Evolutionary conservation across 225 moss, liverwort and hornwort species (phyloP), one percentile per base, ranked within the genome.

Genomic region (Marchantia polymorpha): DNA sequence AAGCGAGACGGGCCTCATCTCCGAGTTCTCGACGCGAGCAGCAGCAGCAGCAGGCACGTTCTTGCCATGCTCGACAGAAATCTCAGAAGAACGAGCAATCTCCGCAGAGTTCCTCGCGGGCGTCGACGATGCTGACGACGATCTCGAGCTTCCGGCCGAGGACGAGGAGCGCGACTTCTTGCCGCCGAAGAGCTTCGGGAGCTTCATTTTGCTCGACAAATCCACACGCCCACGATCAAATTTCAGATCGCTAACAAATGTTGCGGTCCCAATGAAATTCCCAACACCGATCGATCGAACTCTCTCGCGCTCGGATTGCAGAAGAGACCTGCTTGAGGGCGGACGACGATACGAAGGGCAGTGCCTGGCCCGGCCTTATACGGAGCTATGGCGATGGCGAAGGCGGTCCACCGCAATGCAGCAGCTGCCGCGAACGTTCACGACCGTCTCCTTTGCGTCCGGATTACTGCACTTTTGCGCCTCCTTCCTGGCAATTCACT

Each of bases 161-260:
- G 77, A 60, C 7, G 77, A 77, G 6, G 52, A 55, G n/a, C 59
- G 77, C 14, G 60, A 77, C 16, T 63, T 77, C 77, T 63, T 63
- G 4, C 77, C n/a, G 22, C 30, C 50, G 55, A 77, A 77, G 26
- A 77, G 30, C 61, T 77, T 77, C 46, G 69, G 69, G 7, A 71
- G 47, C 71, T 71, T 71, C 71, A 71, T 71, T 0, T 12, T 65
- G 65, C 0, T 65, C 61, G 23, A n/a, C 3, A 39, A 39, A 39
- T 39, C 39, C 39, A 39, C 39, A 5, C 5, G 2, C 39, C 39
- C 2, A 39, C 39, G 39, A 39, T n/a, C 39, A 39, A 39, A 39
- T 39, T 39, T n/a, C n/a, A n/a, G n/a, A n/a, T n/a, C n/a, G n/a
- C n/a, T n/a, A n/a, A n/a, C n/a, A n/a, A n/a, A n/a, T n/a, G n/a